Evolutionary conservation across 805 yeast genomes (phyloP).

Genomic region (Tetrapisispora namnaoensis): DNA sequence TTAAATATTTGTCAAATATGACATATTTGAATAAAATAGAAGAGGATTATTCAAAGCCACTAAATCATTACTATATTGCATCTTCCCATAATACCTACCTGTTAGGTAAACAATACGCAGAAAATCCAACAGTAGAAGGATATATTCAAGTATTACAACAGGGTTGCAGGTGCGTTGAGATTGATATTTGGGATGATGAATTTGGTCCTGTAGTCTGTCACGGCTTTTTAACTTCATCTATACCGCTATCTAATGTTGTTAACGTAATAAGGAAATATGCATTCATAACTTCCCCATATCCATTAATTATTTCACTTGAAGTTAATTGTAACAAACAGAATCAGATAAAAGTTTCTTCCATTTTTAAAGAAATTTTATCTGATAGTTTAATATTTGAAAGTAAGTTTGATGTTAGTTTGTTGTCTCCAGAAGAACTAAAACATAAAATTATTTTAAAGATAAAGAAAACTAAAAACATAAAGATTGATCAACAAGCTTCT

Average conservation of each 20-base stretch:
- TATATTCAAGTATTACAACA: slow-evolving; percentile 78
- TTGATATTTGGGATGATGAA: slow-evolving; percentile 89
- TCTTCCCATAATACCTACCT: slow-evolving; percentile 94
- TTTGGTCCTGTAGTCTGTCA: slow-evolving; percentile 82
- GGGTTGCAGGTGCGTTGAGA: slow-evolving; percentile 91
- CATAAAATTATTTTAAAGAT: slow-evolving; percentile 70
- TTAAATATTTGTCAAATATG: slow-evolving; percentile 26
- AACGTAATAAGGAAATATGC: slow-evolving; percentile 74
- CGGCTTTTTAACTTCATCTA: slow-evolving; percentile 76
- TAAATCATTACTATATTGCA: slow-evolving; percentile 80
- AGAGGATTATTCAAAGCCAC: slow-evolving; percentile 47
- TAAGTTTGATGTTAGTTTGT: slow-evolving; percentile 31
- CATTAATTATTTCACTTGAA: slow-evolving; percentile 79
- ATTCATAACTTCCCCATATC: slow-evolving; percentile 77
- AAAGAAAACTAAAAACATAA: slow-evolving; percentile 39
- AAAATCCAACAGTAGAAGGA: slow-evolving; percentile 81
- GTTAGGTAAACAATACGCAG: slow-evolving; percentile 79
- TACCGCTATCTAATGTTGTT: slow-evolving; percentile 59
- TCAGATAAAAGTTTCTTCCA: slow-evolving; percentile 49
- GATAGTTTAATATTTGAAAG: slow-evolving; percentile 1
- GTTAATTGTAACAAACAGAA: slow-evolving; percentile 62
- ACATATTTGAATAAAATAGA: slow-evolving; percentile 14
- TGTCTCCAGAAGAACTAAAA: slow-evolving; percentile 65
- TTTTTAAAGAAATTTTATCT: slow-evolving; percentile 36
- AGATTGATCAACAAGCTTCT: not conserved